These are phyloP conservation scores for Fusarium xyrophilum DNA, from an alignment of 2,329 filamentous ascomycete genomes.

Conservation along the genomic window DNA sequence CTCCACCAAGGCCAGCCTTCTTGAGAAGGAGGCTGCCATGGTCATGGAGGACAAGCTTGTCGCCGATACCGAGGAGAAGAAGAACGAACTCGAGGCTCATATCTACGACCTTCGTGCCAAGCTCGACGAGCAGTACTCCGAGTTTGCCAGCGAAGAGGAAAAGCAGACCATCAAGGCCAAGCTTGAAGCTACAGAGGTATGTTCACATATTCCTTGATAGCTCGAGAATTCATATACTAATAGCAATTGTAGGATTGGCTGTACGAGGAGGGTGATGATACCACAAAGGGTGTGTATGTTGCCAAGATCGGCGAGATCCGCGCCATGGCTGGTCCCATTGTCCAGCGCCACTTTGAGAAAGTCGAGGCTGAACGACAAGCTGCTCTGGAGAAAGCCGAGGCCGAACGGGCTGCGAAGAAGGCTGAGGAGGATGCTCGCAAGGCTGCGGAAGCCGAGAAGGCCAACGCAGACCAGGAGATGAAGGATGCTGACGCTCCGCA, in stretches of 20 bases:
- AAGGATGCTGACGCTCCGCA: conserved; percentile 64
- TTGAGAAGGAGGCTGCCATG: conserved; percentile 89
- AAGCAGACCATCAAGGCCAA: conserved; percentile 85
- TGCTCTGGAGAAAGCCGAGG: conserved; percentile 76
- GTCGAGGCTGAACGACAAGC: conserved; percentile 84
- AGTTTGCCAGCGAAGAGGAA: conserved; percentile 90
- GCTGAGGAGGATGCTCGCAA: conserved; percentile 64
- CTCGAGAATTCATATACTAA: conserved; percentile 10
- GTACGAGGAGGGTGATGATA: conserved; percentile 95
- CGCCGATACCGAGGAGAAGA: conserved; percentile 97
- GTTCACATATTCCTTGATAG: conserved; percentile 43
- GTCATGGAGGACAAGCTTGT: conserved; percentile 98
- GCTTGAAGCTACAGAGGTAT: conserved; percentile 85
- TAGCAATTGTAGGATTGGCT: conserved; percentile 81
- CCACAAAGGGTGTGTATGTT: conserved; percentile 90
- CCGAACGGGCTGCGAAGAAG: conserved; percentile 79
- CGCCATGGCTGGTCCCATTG: conserved; percentile 85
- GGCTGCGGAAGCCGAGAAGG: conserved; percentile 60
- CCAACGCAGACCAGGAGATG: conserved; percentile 66
- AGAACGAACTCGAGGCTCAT: conserved; percentile 98
- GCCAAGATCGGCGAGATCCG: conserved; percentile 97
- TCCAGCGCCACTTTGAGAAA: conserved; percentile 96
- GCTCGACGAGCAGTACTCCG: conserved; percentile 88
- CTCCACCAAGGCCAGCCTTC: conserved; percentile 67
- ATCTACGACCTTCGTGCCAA: conserved; percentile 98